Conservation (phyloP, 352 stramenopile genomes). For the Pythium scleroteichum region DNA sequence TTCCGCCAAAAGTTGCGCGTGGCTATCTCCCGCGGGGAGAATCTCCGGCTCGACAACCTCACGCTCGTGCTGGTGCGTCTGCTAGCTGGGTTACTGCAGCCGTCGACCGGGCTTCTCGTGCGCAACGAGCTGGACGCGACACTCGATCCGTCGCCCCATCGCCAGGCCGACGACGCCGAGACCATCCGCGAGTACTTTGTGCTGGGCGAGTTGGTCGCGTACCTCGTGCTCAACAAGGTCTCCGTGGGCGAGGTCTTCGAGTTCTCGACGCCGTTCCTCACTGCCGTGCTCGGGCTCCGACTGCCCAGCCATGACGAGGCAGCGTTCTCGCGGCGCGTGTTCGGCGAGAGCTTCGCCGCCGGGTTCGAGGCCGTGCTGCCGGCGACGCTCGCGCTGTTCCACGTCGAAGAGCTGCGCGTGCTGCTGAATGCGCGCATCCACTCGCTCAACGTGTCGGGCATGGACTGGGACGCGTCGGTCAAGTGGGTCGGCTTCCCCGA, state of each 20-base stretch:
- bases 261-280: conserved; percentile 56
- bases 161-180: conserved; percentile 5
- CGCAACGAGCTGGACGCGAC: conserved; percentile 12
- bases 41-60: conserved; percentile 16
- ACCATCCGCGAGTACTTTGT: conserved; percentile 54
- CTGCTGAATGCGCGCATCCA: conserved; percentile 38
- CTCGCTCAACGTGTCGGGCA: conserved; percentile 6
- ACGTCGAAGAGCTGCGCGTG: conserved; percentile 51
- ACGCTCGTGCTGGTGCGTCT: conserved; percentile 30
- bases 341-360: conserved; percentile 39
- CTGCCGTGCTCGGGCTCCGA: conserved; percentile 33
- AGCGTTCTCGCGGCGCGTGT: conserved; percentile 12
- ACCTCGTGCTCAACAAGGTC: conserved; percentile 54
- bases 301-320: not conserved
- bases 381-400: conserved; percentile 48
- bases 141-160: conserved; percentile 15
- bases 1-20: conserved; percentile 21
- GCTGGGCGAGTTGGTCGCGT: conserved; percentile 61
- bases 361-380: conserved; percentile 64
- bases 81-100: conserved; percentile 17
- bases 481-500: conserved; percentile 13
- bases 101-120: conserved; percentile 17
- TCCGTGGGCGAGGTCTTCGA: conserved; percentile 54
- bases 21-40: conserved; percentile 13
- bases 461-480: conserved; percentile 19